Base-by-base conservation (phyloP, 148 eudicot genomes). In the Camellia lanceoleosa region DNA sequence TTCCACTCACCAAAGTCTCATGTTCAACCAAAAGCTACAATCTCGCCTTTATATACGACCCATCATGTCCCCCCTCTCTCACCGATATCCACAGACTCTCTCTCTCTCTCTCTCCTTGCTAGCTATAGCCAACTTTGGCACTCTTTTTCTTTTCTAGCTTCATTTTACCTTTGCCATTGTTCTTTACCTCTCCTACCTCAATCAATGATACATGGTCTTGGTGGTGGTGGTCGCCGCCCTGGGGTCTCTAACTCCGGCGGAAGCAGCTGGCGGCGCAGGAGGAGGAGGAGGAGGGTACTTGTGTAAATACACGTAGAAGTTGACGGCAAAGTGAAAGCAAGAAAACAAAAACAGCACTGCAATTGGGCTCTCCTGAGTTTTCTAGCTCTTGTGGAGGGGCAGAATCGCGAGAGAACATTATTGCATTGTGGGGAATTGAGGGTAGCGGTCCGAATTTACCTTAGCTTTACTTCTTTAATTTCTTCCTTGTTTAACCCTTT, bases 391-490 rank as follows among this genome's bases (percentile, higher is more conserved):
- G 2, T n/a, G 38, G 16, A 77, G 73, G 85, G 78, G 85, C 84
- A 90, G 89, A 90, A 87, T 81, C 71, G 88, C 87, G 91, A 89
- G 89, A 91, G 83, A 87, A 62, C 77, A 89, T 82, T 85, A 85
- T 92, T 92, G 97, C 97, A 89, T 88, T 74, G 92, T 89, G 94
- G 97, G 97, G 97, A 89, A 93, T 91, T 89, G 94, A 91, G 92
- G 97, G 94, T 89, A 89, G 86, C 97, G 97, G 97, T 93, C 97
- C 97, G 97, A 93, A 62, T 82, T 83, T 80, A 83, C 81, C 68
- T 54, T 70, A 51, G 15, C 67, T 59, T 84, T 54, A 76, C 71
- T 70, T 63, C 78, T 60, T n/a, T 66, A 61, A n/a, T 71, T 78
- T 30, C 38, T 30, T 30, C 74, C 81, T 71, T 68, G 3, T 85